A percentile compares a stretch with the other conserved stretches of the same genome.
Conservation (phyloP, 345 rosid genomes). For the Gossypium herbaceum region DNA sequence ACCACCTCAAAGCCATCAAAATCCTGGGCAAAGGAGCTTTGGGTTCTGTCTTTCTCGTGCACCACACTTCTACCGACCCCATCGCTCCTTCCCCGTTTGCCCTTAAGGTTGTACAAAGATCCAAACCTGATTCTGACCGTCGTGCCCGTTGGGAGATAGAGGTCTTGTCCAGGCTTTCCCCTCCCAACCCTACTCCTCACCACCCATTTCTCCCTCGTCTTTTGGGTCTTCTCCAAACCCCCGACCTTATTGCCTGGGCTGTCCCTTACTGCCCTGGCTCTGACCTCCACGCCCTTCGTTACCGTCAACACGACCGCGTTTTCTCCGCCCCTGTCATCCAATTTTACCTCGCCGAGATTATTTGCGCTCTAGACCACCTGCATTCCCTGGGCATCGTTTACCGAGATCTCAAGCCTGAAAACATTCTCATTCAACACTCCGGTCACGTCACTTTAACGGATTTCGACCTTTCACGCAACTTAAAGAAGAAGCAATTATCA, state of each 20-base stretch:
- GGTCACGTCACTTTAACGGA: background rate
- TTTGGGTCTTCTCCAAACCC: background rate
- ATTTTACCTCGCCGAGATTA: background rate
- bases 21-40: background rate
- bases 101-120: background rate
- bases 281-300: background rate
- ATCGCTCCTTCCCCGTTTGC: background rate
- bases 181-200: background rate
- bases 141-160: background rate
- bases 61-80: background rate
- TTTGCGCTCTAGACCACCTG: conserved; percentile 2
- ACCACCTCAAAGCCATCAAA: background rate
- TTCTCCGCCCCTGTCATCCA: background rate
- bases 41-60: background rate
- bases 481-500: background rate
- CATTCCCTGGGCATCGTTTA: conserved; percentile 4
- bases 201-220: conserved; percentile 1
- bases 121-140: background rate
- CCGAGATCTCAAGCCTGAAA: conserved; percentile 6
- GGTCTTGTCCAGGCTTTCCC: background rate
- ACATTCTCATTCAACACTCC: background rate
- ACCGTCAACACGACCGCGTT: conserved; percentile 1
- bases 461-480: conserved; percentile 7
- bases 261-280: conserved; percentile 1
- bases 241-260: background rate